These are phyloP conservation scores for Globisporangium lucens DNA, from an alignment of 352 stramenopile species.

Conservation along the genomic window DNA sequence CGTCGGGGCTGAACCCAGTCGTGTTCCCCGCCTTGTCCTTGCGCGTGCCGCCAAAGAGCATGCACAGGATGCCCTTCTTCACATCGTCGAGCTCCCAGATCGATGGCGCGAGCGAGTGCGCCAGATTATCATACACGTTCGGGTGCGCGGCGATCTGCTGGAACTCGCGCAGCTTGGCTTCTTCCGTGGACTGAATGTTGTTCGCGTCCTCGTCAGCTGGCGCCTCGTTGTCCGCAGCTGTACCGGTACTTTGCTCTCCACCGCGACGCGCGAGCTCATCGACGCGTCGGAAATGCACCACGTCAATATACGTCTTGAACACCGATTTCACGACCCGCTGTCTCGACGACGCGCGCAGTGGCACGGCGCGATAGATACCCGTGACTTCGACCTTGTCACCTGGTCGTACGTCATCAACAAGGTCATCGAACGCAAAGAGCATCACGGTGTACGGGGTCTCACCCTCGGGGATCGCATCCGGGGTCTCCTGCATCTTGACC, in stretches of 20 bases:
- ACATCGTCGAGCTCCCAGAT: conserved; percentile 98
- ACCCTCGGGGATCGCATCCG: conserved; percentile 96
- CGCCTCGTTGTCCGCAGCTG: conserved; percentile 15
- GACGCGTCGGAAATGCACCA: conserved; percentile 96
- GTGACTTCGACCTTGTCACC: conserved; percentile 97
- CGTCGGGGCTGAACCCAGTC: conserved; percentile 20
- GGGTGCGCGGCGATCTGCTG: conserved; percentile 71
- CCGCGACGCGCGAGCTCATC: conserved; percentile 67
- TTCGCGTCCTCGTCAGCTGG: conserved; percentile 23
- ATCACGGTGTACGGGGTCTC: conserved; percentile 98
- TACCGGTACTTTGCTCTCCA: conserved; percentile 6
- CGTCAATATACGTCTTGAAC: conserved; percentile 99
- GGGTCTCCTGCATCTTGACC: conserved; percentile 97
- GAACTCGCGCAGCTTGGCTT: conserved; percentile 66
- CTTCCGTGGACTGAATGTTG: conserved; percentile 48
- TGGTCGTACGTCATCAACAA: conserved; percentile 96
- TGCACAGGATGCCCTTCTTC: conserved; percentile 98
- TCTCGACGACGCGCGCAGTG: conserved; percentile 91
- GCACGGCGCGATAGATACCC: conserved; percentile 96
- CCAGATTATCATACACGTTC: conserved; percentile 80
- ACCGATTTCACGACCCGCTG: conserved; percentile 95
- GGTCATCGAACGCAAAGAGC: conserved; percentile 97
- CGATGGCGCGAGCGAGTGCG: conserved; percentile 76
- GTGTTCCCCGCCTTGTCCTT: conserved; percentile 54
- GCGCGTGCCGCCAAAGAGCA: conserved; percentile 97